Evolutionary conservation across 371 early-diverging fungal species (phyloP).

Genomic region (Quaeritorhiza haematococci): DNA sequence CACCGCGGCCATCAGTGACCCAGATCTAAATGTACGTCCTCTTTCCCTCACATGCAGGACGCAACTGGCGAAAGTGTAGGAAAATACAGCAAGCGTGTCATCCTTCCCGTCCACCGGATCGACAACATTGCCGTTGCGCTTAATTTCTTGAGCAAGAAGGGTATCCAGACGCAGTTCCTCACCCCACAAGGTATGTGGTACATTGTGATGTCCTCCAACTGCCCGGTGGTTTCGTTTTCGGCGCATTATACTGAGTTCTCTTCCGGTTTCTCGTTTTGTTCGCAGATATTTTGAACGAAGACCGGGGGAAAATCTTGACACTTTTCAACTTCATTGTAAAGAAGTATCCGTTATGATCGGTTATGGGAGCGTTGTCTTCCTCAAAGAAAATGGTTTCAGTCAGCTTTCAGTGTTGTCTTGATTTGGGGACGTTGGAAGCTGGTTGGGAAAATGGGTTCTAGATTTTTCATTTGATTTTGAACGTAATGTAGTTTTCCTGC

Average conservation of each 20-base stretch:
- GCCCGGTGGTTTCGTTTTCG: neutral
- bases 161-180: slow-evolving; percentile 27
- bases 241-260: neutral
- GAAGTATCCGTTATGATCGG: slow-evolving; percentile 21
- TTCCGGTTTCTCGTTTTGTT: neutral
- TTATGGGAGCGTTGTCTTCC: too few relatives aligned
- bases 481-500: too few relatives aligned
- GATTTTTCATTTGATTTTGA: too few relatives aligned
- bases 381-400: too few relatives aligned
- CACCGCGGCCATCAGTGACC: too few relatives aligned
- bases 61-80: slow-evolving; percentile 37
- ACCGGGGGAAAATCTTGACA: slow-evolving; percentile 42
- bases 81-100: slow-evolving; percentile 43
- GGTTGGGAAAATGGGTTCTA: too few relatives aligned
- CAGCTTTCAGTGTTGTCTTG: too few relatives aligned
- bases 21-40: neutral
- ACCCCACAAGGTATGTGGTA: slow-evolving; percentile 31
- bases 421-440: too few relatives aligned
- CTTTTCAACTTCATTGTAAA: slow-evolving; percentile 42
- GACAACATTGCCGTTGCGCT: slow-evolving; percentile 45
- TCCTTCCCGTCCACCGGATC: slow-evolving; percentile 37
- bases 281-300: slow-evolving; percentile 39
- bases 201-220: neutral
- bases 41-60: slow-evolving; percentile 23
- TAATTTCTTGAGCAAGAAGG: slow-evolving; percentile 33